Evolutionary conservation across 1,284 basidiomycete genomes (phyloP), one percentile per base, ranked within the genome.

Genomic region (Vanrija sp.): DNA sequence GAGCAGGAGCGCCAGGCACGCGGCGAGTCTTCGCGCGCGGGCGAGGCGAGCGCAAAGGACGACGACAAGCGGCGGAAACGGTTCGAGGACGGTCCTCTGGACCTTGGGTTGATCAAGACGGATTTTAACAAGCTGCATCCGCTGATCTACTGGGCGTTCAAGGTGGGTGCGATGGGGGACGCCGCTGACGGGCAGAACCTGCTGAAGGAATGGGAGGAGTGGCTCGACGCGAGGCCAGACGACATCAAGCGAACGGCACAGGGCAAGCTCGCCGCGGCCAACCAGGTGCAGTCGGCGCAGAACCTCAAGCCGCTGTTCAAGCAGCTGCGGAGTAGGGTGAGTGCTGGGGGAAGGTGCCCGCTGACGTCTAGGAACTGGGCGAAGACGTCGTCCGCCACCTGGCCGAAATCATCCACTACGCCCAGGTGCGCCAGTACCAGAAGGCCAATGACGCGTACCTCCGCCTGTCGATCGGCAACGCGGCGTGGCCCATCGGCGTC

Each of bases 401-500:
- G 45, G 86, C 95, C 9, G 94, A 99, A 74, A 96, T 99, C 56
- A 89, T 98, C 3, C 89, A 98, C 68, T 80, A 91, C 75, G 93
- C 97, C 88, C 96, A 99, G 73, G 87, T 83, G 62, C 85, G 96
- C 24, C 84, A 94, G 73, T 99, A 98, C 68, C 88, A 96, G 67
- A 83, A 81, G 54, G 96, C 96, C 0, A 98, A 98, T 68, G 96
- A 99, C 71, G 87, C 93, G 0, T 99, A 99, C 74, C 83, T 99
- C 16, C 87, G 95, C 22, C 79, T 99, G 31, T 94, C 89, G 4
- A 99, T 99, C 59, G 96, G 96, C 16, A 99, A 97, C 69, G 95
- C 96, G 0, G 94, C 96, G 1, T 99, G 96, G 96, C 96, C 96
- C 0, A 98, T 99, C 68, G 96, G 96, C 51, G 96, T 98, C 6